Evolutionary conservation across 768 basidiomycete species (phyloP), one percentile per base, ranked within the genome.

Genomic region (Russula abietina): DNA sequence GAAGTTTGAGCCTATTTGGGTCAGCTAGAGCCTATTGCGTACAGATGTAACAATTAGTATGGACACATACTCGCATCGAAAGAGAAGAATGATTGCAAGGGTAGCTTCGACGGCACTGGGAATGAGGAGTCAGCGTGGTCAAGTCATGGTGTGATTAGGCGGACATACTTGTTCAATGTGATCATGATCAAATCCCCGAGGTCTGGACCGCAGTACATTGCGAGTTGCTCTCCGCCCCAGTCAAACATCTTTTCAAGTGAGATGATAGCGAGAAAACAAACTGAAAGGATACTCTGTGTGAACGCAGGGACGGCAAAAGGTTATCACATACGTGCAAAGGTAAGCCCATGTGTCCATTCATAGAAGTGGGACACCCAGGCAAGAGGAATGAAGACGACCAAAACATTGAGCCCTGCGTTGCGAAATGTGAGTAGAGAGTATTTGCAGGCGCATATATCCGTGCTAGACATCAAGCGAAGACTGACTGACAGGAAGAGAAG

Each of bases 31-130:
- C 8, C 4, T 45, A 12, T 17, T 1, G 24, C 14, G 30, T 17
- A 12, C 22, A 8, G 36, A 48, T 50, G 19, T 10, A 22, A 30
- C n/a, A 28, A 4, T 33, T 8, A 22, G 46, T 24, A 22, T 58
- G 24, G 12, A n/a, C 7, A 80, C 84, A 73, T 67, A 87, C 85
- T 89, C 83, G 82, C 86, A 86, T 72, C 81, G 82, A n/a, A 70
- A 66, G n/a, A 90, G 73, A 19, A 90, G 75, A 59, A 89, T 81
- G 55, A 89, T 84, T 0, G 86, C 86, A 6, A 91, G 74, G 0
- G 86, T 85, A 0, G 82, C 88, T 73, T 91, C 89, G 1, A 91
- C 86, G 9, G 82, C 75, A 69, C 87, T 89, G 60, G 4, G 28
- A 19, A 46, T 53, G 17, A 36, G 26, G 52, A 51, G 58, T 38